Percentiles rank a stretch among this genome's conserved stretches.
Conservation (phyloP, 192 early-diverging fungal species). For the Spizellomyces sp. region DNA sequence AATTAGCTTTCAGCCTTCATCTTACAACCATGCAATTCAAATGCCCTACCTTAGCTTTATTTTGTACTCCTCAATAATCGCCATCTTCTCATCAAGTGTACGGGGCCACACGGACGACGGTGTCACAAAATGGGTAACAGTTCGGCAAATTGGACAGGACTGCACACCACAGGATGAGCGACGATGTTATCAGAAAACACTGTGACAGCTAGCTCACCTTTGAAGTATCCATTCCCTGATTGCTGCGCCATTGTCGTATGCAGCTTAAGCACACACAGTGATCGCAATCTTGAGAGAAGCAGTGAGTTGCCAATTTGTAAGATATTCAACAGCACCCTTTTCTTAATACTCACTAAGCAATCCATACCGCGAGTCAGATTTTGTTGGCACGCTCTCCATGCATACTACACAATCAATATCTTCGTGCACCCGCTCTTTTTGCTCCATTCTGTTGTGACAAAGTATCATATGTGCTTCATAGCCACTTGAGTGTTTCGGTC, state of each 20-base stretch:
- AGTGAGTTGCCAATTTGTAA: background rate
- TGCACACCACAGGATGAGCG: conserved; percentile 1
- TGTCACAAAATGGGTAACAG: conserved; percentile 46
- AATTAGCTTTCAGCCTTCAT: background rate
- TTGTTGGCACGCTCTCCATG: conserved; percentile 47
- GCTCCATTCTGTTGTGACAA: conserved; percentile 4
- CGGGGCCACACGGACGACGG: conserved; percentile 49
- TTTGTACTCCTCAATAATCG: conserved; percentile 50
- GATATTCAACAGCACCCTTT: conserved; percentile 10
- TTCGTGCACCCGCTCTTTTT: conserved; percentile 17
- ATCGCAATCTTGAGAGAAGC: conserved; percentile 40
- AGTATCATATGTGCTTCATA: conserved; percentile 24
- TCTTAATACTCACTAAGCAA: conserved; percentile 32
- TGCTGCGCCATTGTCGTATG: conserved; percentile 51
- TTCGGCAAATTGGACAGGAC: conserved; percentile 58
- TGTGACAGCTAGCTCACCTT: conserved; percentile 33
- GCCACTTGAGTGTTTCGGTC: background rate
- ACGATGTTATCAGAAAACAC: background rate
- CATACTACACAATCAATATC: conserved; percentile 57
- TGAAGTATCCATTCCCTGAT: conserved; percentile 47
- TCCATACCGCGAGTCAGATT: conserved; percentile 54
- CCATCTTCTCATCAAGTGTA: conserved; percentile 35
- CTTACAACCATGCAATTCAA: conserved; percentile 1
- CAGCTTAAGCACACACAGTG: conserved; percentile 58
- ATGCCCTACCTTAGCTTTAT: conserved; percentile 35